A percentile compares a stretch with the other conserved stretches of the same genome.
phyloP scores from a whole-genome alignment of 164 flowering plant genomes.

The Sedum album region DNA sequence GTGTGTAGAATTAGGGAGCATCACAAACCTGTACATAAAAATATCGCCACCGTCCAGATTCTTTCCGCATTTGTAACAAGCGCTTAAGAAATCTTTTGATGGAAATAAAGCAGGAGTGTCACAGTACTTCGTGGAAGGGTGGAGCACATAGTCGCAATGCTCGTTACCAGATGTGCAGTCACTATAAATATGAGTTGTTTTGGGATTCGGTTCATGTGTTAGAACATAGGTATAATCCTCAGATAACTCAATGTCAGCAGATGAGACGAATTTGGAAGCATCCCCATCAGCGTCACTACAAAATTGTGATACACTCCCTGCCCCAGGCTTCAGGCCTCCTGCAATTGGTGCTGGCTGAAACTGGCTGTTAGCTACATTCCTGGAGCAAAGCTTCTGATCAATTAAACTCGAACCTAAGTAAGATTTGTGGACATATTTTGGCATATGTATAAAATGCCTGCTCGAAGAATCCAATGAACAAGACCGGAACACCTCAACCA shows the following conservation, averaged over 20 bases:
- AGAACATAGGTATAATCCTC: slow-evolving; percentile 8
- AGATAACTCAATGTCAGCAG: slow-evolving; percentile 9
- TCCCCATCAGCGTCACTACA: background rate
- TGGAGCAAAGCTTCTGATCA: background rate
- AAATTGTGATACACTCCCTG: background rate
- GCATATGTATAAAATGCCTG: background rate
- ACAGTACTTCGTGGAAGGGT: background rate
- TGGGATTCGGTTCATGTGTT: slow-evolving; percentile 4
- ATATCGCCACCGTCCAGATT: slow-evolving; percentile 5
- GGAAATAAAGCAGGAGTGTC: background rate
- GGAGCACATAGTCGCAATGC: background rate
- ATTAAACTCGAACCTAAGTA: slow-evolving; percentile 1
- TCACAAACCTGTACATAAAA: slow-evolving; percentile 8
- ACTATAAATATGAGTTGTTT: slow-evolving; percentile 8
- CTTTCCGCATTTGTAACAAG: slow-evolving; percentile 2
- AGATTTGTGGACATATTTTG: background rate
- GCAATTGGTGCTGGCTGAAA: background rate
- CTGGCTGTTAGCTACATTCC: background rate
- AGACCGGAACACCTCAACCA: background rate
- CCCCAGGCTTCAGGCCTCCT: background rate
- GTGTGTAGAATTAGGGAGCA: too few species aligned
- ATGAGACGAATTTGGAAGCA: too few species aligned
- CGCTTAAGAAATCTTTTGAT: background rate
- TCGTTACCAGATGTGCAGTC: slow-evolving; percentile 5
- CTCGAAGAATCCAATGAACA: slow-evolving; percentile 7